Base-by-base conservation (phyloP, 148 eudicot species). In the Cornus controversa region DNA sequence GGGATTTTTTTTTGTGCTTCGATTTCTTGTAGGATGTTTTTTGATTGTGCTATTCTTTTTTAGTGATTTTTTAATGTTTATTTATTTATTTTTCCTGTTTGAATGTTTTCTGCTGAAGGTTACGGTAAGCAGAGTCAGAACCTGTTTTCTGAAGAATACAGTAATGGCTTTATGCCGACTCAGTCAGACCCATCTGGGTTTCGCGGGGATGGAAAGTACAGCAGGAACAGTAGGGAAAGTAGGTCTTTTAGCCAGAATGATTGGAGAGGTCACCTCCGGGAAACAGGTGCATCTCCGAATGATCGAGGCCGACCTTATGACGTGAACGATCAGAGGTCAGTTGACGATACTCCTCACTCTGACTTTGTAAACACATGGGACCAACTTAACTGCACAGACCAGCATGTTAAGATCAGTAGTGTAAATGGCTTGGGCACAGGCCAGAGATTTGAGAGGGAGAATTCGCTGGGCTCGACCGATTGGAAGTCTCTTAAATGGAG, bases 401-500 rank as follows among this genome's bases (percentile, higher is more conserved):
- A 88, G 79, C 77, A 76, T 86, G 86, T 84, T 73, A 87, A 85
- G 79, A 75, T 64, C 23, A 73, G 73, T 76, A 81, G 80, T 82
- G 79, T 63, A 54, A 80, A 82, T 81, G 92, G 82, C 26, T 69
- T 78, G 73, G 82, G 74, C 58, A 36, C 78, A 53, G 78, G 84
- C 50, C 93, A 77, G 75, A 89, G 72, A 80, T 31, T 80, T 63
- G 92, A 90, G 34, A 91, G 80, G 63, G 93, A 88, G 66, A 89
- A 81, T 75, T 78, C 83, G 13, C 66, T 83, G 79, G 92, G 84
- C 36, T 77, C 88, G 5, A 83, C 82, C 16, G 93, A 89, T 81
- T 89, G 93, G 99, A 92, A 90, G 80, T 89, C 97, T 75, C 74
- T 87, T 70, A 91, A 92, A 80, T 91, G 97, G 93, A 86, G 87